These are phyloP conservation scores for Cladorrhinum sp. DNA, from an alignment of 2,329 filamentous ascomycete species.

Conservation along the genomic window DNA sequence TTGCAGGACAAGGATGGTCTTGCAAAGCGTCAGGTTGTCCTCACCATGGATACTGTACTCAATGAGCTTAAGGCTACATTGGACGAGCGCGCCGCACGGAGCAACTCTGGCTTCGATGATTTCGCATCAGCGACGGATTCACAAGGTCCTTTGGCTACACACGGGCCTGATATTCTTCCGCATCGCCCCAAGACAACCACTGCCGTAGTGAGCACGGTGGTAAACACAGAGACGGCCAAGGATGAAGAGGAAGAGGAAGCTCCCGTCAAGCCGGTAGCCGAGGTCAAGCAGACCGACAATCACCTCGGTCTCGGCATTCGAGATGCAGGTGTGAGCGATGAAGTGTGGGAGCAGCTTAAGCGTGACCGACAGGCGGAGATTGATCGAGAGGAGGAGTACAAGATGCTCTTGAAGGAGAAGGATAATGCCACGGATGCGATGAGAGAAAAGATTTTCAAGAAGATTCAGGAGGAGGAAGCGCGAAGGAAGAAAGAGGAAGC, in stretches of 20 bases:
- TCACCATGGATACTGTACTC: conserved; percentile 15
- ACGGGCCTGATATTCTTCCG: neutral
- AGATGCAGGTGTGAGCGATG: conserved; percentile 59
- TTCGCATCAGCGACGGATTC: neutral
- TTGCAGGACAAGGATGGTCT: conserved; percentile 31
- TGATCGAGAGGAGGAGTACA: conserved; percentile 38
- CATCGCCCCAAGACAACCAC: neutral
- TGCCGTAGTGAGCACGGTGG: neutral
- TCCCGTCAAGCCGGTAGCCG: neutral
- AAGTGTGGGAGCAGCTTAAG: conserved; percentile 59
- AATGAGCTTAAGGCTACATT: conserved; percentile 24
- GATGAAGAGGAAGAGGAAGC: conserved; percentile 1
- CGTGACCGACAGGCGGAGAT: conserved; percentile 42
- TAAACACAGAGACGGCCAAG: neutral
- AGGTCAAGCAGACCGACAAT: neutral
- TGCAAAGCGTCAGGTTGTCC: conserved; percentile 12
- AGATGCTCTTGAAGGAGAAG: conserved; percentile 33
- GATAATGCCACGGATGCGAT: conserved; percentile 31
- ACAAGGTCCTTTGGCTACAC: neutral
- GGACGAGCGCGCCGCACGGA: conserved; percentile 24
- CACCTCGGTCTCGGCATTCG: conserved; percentile 31
- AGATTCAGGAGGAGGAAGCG: conserved; percentile 41
- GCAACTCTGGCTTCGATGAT: neutral
- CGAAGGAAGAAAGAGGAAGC: conserved; percentile 39
- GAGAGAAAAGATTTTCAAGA: conserved; percentile 36